A percentile compares a stretch with the other conserved stretches of the same genome.
Evolutionary conservation across 345 rosid genomes (phyloP).

Genomic region (Triadica sebifera): DNA sequence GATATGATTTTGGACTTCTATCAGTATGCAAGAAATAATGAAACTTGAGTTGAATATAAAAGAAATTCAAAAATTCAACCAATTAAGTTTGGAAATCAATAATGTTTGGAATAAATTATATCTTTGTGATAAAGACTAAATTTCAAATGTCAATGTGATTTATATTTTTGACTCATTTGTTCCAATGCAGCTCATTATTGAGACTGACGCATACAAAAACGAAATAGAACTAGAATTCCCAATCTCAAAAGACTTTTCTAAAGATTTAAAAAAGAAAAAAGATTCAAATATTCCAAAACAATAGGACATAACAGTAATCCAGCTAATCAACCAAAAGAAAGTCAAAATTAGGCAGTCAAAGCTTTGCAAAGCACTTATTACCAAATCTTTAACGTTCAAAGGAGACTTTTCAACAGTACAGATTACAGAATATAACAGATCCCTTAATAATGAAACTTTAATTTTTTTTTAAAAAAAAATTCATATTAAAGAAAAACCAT

Average conservation of each 20-base stretch:
- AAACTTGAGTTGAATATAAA: background rate
- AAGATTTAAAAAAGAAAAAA: background rate
- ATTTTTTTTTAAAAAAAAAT: background rate
- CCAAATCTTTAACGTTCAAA: conserved; percentile 15
- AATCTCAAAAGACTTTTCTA: background rate
- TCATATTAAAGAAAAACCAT: background rate
- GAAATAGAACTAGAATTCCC: conserved; percentile 12
- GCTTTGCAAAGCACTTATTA: too few relatives aligned
- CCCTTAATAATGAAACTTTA: background rate
- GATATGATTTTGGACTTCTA: background rate
- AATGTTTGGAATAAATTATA: background rate
- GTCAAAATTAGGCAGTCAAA: too few relatives aligned
- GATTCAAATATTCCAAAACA: conserved; percentile 3
- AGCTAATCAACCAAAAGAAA: conserved; percentile 2
- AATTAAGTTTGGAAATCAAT: background rate
- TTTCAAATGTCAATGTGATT: conserved; percentile 31
- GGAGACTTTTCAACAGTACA: conserved; percentile 34
- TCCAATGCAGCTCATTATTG: conserved; percentile 44
- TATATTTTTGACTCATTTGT: conserved; percentile 23
- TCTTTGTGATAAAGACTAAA: background rate
- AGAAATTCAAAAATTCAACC: background rate
- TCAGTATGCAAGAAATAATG: background rate
- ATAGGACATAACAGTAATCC: background rate
- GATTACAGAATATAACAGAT: conserved; percentile 15
- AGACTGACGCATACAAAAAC: conserved; percentile 40